Evolutionary conservation across 352 stramenopile species (phyloP).

Genomic region (Hyaloperonospora brassicae): DNA sequence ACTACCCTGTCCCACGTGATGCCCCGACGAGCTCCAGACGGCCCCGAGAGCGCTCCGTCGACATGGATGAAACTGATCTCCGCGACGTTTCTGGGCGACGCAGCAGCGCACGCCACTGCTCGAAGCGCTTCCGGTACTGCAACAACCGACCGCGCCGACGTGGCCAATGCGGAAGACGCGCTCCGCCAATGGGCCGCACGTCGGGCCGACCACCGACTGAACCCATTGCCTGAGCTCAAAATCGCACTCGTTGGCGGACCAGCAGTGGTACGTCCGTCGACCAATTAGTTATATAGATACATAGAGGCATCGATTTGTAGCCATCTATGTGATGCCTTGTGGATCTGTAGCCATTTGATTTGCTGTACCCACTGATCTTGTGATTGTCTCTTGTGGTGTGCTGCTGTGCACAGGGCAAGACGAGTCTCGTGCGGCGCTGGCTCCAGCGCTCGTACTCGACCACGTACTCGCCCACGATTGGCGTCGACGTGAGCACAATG

Average conservation of each 20-base stretch:
- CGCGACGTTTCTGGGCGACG: constrained; percentile 64
- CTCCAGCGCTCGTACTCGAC: constrained; percentile 59
- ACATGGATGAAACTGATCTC: constrained; percentile 84
- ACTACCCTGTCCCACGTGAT: background rate
- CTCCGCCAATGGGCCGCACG: constrained; percentile 16
- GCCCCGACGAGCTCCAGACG: background rate
- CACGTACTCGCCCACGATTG: constrained; percentile 69
- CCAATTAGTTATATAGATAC: no score
- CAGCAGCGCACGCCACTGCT: constrained; percentile 32
- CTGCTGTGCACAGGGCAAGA: constrained; percentile 49
- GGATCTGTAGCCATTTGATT: no score
- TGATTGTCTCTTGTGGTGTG: background rate
- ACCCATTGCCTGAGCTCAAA: constrained; percentile 61
- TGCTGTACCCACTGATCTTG: no score
- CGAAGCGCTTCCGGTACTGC: constrained; percentile 20
- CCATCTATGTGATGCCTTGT: no score
- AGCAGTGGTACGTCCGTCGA: constrained; percentile 65
- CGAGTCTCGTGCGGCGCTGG: constrained; percentile 73
- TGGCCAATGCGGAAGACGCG: constrained; percentile 11
- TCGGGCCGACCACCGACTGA: constrained; percentile 26
- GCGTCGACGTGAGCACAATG: constrained; percentile 60
- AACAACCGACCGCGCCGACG: background rate
- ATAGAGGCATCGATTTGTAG: no score
- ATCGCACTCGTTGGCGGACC: constrained; percentile 73
- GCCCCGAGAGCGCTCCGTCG: constrained; percentile 31